Conservation (phyloP, 1,284 basidiomycete species). For the Ceratorhiza oryzae-sativae region DNA sequence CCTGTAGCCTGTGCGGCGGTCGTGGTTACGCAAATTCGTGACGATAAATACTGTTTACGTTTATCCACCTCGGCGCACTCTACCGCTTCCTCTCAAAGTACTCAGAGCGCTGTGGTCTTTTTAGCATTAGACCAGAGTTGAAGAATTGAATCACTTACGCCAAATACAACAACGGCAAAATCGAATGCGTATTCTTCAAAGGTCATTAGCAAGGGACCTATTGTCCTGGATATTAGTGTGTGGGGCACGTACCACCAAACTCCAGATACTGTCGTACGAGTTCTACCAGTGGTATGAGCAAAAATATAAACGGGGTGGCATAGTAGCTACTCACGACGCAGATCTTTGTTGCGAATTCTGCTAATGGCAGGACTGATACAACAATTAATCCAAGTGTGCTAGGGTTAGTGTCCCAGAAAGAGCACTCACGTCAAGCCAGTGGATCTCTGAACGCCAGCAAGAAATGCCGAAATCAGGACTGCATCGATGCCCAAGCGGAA, state of each 20-base stretch:
- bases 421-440: constrained; percentile 78
- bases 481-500: constrained; percentile 81
- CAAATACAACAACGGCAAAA: constrained; percentile 79
- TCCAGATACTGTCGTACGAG: constrained; percentile 77
- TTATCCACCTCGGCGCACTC: constrained; percentile 10
- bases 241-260: constrained; percentile 58
- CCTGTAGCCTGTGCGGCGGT: not conserved
- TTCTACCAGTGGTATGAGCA: constrained; percentile 55
- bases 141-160: constrained; percentile 64
- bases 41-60: not conserved
- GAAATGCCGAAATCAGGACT: constrained; percentile 74
- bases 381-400: constrained; percentile 4
- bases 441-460: constrained; percentile 79
- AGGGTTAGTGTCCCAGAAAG: not conserved
- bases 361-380: constrained; percentile 65
- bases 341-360: constrained; percentile 80
- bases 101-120: constrained; percentile 62
- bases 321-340: constrained; percentile 67
- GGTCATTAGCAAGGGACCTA: not conserved
- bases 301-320: not conserved
- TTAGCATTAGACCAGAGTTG: constrained; percentile 41
- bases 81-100: constrained; percentile 70
- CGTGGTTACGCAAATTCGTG: not conserved
- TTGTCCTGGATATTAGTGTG: not conserved
- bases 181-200: constrained; percentile 74